phyloP scores from a whole-genome alignment of 2,329 filamentous ascomycete species.

The Aspergillus fijiensis region DNA sequence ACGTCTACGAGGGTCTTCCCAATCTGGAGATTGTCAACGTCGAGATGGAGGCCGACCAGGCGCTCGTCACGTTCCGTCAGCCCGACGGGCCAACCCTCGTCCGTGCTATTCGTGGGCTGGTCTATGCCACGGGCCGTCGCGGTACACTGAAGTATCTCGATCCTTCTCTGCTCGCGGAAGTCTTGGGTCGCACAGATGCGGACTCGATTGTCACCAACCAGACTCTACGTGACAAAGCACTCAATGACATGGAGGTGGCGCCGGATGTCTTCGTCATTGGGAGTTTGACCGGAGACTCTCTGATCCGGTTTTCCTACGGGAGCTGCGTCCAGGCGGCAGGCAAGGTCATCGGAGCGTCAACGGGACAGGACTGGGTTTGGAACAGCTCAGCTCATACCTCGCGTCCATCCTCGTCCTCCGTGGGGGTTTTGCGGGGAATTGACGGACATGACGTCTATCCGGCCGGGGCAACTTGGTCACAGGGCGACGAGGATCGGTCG shows the following conservation, averaged over 20 bases:
- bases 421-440: slow-evolving; percentile 40
- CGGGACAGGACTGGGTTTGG: slow-evolving; percentile 17
- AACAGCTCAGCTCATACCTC: slow-evolving; percentile 3
- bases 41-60: slow-evolving; percentile 30
- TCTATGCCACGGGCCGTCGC: slow-evolving; percentile 58
- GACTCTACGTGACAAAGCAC: slow-evolving; percentile 54
- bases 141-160: slow-evolving; percentile 56
- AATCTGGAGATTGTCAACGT: slow-evolving; percentile 52
- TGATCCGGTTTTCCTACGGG: slow-evolving; percentile 60
- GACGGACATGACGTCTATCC: slow-evolving; percentile 35
- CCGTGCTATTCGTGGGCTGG: slow-evolving; percentile 50
- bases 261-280: slow-evolving; percentile 57
- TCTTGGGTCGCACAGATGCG: slow-evolving; percentile 36
- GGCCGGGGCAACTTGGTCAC: neutral
- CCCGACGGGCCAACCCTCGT: slow-evolving; percentile 46
- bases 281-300: slow-evolving; percentile 60
- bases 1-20: slow-evolving; percentile 55
- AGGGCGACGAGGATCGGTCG: neutral
- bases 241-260: slow-evolving; percentile 54
- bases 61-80: slow-evolving; percentile 46
- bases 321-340: slow-evolving; percentile 59
- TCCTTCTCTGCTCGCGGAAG: slow-evolving; percentile 47
- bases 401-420: slow-evolving; percentile 20
- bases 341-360: slow-evolving; percentile 43
- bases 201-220: slow-evolving; percentile 50